These are phyloP conservation scores for Leccinum aurantiacum DNA, from an alignment of 768 basidiomycete species.

Conservation along the genomic window DNA sequence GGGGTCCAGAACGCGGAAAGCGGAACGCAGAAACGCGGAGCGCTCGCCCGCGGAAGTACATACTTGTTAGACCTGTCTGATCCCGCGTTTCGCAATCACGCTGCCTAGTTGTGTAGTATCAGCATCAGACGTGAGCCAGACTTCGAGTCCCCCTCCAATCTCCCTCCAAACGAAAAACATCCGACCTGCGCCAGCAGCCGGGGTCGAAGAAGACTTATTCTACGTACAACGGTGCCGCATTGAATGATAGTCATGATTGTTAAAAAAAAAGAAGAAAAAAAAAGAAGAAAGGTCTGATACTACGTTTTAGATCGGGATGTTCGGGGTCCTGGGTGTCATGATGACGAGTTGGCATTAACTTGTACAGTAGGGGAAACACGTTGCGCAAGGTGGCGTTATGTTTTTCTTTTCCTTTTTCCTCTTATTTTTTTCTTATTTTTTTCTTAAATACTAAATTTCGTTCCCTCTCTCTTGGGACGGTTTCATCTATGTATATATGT, in stretches of 20 bases:
- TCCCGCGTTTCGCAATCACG: neutral
- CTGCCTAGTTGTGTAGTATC: neutral
- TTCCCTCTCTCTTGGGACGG: neutral
- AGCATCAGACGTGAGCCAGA: neutral
- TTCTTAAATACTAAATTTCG: neutral
- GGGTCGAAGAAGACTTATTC: neutral
- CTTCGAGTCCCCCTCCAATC: neutral
- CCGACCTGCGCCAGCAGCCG: neutral
- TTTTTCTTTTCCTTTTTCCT: neutral
- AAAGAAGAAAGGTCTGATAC: neutral
- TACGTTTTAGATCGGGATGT: neutral
- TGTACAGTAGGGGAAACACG: neutral
- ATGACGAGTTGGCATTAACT: neutral
- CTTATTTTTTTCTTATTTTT: neutral
- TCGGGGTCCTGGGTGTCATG: neutral
- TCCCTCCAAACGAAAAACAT: neutral
- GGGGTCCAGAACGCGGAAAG: neutral
- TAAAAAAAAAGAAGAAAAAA: neutral
- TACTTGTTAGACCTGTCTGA: neutral
- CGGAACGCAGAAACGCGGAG: neutral
- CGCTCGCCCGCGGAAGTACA: neutral
- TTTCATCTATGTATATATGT: neutral
- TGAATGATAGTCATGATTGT: neutral
- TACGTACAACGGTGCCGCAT: neutral
- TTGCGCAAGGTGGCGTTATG: neutral